Evolutionary conservation across 495 filamentous ascomycete genomes (phyloP).

Genomic region (Parathielavia appendiculata): DNA sequence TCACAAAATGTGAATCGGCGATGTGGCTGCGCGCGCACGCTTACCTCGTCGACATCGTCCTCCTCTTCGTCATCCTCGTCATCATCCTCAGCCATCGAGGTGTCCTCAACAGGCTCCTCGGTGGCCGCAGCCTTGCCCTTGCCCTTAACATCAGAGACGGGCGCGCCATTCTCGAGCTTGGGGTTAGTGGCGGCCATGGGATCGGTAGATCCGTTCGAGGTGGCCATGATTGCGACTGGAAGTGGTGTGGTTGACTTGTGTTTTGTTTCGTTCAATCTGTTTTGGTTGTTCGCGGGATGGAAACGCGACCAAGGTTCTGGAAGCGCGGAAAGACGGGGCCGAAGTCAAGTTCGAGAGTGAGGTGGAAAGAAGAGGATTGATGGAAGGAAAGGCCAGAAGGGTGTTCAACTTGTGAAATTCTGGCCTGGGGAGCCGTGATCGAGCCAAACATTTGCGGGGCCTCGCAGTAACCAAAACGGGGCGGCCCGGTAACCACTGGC

Average conservation of each 20-base stretch:
- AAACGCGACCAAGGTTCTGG: background rate
- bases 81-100: slow-evolving; percentile 64
- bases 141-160: slow-evolving; percentile 34
- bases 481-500: slow-evolving; percentile 23
- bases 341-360: background rate
- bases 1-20: background rate
- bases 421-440: slow-evolving; percentile 13
- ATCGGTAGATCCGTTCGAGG: slow-evolving; percentile 36
- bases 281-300: background rate
- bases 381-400: slow-evolving; percentile 17
- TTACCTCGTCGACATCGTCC: slow-evolving; percentile 59
- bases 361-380: slow-evolving; percentile 7
- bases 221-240: slow-evolving; percentile 32
- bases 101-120: slow-evolving; percentile 45
- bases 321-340: background rate
- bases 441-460: slow-evolving; percentile 22
- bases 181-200: slow-evolving; percentile 27
- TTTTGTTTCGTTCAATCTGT: background rate
- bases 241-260: background rate
- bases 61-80: slow-evolving; percentile 59
- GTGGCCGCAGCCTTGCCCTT: slow-evolving; percentile 57
- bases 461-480: slow-evolving; percentile 5
- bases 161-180: slow-evolving; percentile 28
- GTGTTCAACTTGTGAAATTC: slow-evolving; percentile 16
- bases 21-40: slow-evolving; percentile 18